Percentiles rank a stretch among this genome's conserved stretches.
Evolutionary conservation across 108 stramenopile species (phyloP).

Genomic region (Cyclotella baltica): DNA sequence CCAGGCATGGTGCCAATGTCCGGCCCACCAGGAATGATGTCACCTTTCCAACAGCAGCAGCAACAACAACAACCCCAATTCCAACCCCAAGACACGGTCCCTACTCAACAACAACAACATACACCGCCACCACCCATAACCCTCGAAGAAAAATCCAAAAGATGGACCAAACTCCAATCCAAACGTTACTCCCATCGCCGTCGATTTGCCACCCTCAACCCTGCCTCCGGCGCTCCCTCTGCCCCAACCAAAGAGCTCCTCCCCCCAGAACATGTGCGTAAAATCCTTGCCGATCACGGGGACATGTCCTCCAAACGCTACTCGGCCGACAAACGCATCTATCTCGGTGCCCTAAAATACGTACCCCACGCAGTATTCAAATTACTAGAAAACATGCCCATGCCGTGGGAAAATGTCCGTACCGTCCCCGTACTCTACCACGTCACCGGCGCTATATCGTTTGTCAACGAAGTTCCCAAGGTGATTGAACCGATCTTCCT

Average conservation of each 20-base stretch:
- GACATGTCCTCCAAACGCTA: slow-evolving; percentile 99
- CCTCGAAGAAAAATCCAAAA: slow-evolving; percentile 83
- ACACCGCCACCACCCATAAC: slow-evolving; percentile 43
- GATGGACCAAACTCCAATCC: slow-evolving; percentile 87
- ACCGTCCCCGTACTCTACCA: slow-evolving; percentile 97
- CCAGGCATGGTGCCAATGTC: slow-evolving; percentile 43
- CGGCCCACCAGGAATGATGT: slow-evolving; percentile 35
- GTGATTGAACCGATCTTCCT: slow-evolving; percentile 99
- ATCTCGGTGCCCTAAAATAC: slow-evolving; percentile 99
- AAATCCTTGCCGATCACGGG: slow-evolving; percentile 98
- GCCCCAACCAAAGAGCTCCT: slow-evolving; percentile 92
- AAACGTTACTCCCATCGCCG: slow-evolving; percentile 82
- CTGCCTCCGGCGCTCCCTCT: slow-evolving; percentile 40
- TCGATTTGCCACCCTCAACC: slow-evolving; percentile 56
- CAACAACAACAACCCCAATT: not conserved
- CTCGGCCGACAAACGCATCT: slow-evolving; percentile 95
- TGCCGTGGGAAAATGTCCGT: slow-evolving; percentile 96
- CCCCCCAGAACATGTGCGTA: slow-evolving; percentile 95
- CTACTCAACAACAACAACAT: slow-evolving; percentile 1
- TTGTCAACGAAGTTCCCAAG: slow-evolving; percentile 97
- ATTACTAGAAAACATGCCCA: slow-evolving; percentile 98
- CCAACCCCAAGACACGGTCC: not conserved
- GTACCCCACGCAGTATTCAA: slow-evolving; percentile 99
- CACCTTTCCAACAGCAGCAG: slow-evolving; percentile 26
- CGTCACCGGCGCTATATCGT: slow-evolving; percentile 98